Evolutionary conservation across 768 basidiomycete genomes (phyloP).

Genomic region (Suillus plorans): DNA sequence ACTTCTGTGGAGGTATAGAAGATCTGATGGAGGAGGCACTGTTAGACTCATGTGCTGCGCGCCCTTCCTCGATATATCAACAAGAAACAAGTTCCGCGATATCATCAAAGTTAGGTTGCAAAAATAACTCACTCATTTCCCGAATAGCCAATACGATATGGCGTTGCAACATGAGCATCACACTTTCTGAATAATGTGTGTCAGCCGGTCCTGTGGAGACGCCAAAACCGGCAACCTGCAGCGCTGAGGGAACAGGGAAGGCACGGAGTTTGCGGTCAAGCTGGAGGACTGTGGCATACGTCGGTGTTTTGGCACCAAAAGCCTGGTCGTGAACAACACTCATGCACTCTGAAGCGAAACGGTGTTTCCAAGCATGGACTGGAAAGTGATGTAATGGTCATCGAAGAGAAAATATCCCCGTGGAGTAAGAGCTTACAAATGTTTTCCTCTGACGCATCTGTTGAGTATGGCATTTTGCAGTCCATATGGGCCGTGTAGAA

Average conservation of each 20-base stretch:
- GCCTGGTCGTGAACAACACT: slow-evolving; percentile 69
- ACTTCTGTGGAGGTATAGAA: slow-evolving; percentile 69
- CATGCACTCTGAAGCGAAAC: slow-evolving; percentile 68
- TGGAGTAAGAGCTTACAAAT: slow-evolving; percentile 46
- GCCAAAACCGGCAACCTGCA: slow-evolving; percentile 71
- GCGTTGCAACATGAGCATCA: slow-evolving; percentile 55
- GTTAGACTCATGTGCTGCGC: slow-evolving; percentile 16
- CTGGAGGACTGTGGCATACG: slow-evolving; percentile 66
- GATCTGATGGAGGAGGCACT: slow-evolving; percentile 39
- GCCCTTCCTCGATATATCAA: background rate
- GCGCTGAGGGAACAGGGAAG: slow-evolving; percentile 62
- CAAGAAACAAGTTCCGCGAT: background rate
- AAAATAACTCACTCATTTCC: slow-evolving; percentile 57
- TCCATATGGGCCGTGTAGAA: slow-evolving; percentile 68
- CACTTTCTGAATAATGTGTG: slow-evolving; percentile 36
- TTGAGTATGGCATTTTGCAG: slow-evolving; percentile 56
- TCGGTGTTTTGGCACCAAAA: slow-evolving; percentile 67
- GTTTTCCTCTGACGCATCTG: slow-evolving; percentile 52
- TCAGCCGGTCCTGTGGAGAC: slow-evolving; percentile 43
- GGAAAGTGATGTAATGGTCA: slow-evolving; percentile 3
- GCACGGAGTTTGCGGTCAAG: slow-evolving; percentile 66
- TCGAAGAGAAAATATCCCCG: background rate
- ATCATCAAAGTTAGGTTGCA: background rate
- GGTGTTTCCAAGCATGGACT: slow-evolving; percentile 73
- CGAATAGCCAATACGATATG: slow-evolving; percentile 69